These are phyloP conservation scores for Mikania micrantha DNA, from an alignment of 129 eudicot species.

Conservation along the genomic window DNA sequence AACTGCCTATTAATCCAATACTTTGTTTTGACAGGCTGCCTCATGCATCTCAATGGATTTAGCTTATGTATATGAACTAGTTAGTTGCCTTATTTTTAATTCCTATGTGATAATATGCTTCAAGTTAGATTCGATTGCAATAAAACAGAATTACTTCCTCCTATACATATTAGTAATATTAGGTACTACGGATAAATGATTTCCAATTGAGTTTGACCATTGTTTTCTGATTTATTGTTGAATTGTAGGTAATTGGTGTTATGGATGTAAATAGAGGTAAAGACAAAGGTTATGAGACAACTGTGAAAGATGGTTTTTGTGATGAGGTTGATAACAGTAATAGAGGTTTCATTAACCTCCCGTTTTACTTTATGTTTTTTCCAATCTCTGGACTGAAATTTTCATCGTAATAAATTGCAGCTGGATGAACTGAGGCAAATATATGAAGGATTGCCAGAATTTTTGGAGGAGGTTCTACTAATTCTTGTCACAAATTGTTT, in stretches of 20 bases:
- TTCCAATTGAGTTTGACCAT: background rate
- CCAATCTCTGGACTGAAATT: slow-evolving; percentile 8
- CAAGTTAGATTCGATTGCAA: slow-evolving; percentile 4
- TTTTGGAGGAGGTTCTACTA: too few species aligned
- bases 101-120: slow-evolving; percentile 5
- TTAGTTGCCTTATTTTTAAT: slow-evolving; percentile 18
- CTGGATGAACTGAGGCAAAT: slow-evolving; percentile 97
- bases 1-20: background rate
- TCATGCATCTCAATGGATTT: slow-evolving; percentile 68
- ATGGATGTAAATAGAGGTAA: slow-evolving; percentile 74
- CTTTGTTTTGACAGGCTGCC: slow-evolving; percentile 51
- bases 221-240: background rate
- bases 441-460: slow-evolving; percentile 92
- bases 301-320: slow-evolving; percentile 88
- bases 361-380: slow-evolving; percentile 4
- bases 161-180: background rate
- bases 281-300: slow-evolving; percentile 80
- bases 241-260: slow-evolving; percentile 77
- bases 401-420: slow-evolving; percentile 35
- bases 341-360: slow-evolving; percentile 1
- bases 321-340: slow-evolving; percentile 55
- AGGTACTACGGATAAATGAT: background rate
- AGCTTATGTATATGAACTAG: slow-evolving; percentile 81
- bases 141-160: slow-evolving; percentile 4
- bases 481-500: slow-evolving; percentile 4